Conservation (phyloP, 2,329 filamentous ascomycete genomes). For the Epichloe aotearoae region DNA sequence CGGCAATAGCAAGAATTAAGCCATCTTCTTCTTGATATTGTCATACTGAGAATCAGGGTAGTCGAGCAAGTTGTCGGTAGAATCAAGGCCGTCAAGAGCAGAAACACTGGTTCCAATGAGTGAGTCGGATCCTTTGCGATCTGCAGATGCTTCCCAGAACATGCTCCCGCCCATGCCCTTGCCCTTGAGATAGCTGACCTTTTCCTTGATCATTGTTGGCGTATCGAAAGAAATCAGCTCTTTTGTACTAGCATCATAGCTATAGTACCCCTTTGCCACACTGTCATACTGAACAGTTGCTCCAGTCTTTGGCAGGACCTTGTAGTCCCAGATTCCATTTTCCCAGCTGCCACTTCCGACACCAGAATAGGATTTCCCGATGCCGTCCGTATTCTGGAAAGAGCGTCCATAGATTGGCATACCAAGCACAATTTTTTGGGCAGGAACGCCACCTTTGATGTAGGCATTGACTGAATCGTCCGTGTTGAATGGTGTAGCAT, state of each 20-base stretch:
- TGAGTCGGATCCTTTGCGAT: slow-evolving; percentile 45
- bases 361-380: slow-evolving; percentile 50
- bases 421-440: slow-evolving; percentile 59
- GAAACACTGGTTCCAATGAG: slow-evolving; percentile 40
- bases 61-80: slow-evolving; percentile 33
- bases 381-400: slow-evolving; percentile 38
- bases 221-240: slow-evolving; percentile 65
- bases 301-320: slow-evolving; percentile 52
- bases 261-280: slow-evolving; percentile 54
- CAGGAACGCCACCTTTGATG: slow-evolving; percentile 44
- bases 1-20: slow-evolving; percentile 1
- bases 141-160: slow-evolving; percentile 74
- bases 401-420: slow-evolving; percentile 47
- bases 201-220: slow-evolving; percentile 42
- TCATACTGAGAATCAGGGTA: slow-evolving; percentile 42
- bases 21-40: slow-evolving; percentile 30
- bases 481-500: slow-evolving; percentile 56
- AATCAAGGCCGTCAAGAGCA: slow-evolving; percentile 28
- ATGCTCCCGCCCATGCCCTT: slow-evolving; percentile 60
- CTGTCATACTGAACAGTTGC: slow-evolving; percentile 45
- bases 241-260: slow-evolving; percentile 46
- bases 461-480: slow-evolving; percentile 54
- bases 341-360: slow-evolving; percentile 60
- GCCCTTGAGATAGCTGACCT: slow-evolving; percentile 51
- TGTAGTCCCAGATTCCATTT: slow-evolving; percentile 68